phyloP scores from a whole-genome alignment of 192 early-diverging fungal genomes.

The Thamnidium elegans region DNA sequence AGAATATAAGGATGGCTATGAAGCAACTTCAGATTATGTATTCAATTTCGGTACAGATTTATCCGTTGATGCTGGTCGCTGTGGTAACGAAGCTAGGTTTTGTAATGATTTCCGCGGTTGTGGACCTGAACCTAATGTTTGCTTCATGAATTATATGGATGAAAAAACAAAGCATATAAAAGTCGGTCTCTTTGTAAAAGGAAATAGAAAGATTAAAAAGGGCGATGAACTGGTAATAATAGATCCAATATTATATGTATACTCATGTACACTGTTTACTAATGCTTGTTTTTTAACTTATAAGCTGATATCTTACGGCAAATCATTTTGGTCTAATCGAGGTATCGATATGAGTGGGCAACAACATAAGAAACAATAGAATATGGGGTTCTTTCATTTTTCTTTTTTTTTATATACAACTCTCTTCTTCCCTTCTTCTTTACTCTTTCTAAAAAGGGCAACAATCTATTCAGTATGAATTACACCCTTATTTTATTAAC shows the following conservation, averaged over 20 bases:
- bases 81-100: conserved; percentile 42
- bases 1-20: conserved; percentile 32
- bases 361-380: conserved; percentile 18
- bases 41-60: conserved; percentile 31
- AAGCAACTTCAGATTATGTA: conserved; percentile 40
- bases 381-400: neutral
- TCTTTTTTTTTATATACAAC: neutral
- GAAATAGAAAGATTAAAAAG: conserved; percentile 37
- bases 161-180: conserved; percentile 30
- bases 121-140: conserved; percentile 35
- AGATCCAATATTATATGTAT: neutral
- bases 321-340: conserved; percentile 34
- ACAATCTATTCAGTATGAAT: too few species aligned
- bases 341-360: conserved; percentile 31
- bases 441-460: too few species aligned
- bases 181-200: conserved; percentile 38
- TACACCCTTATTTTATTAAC: too few species aligned
- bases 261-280: neutral
- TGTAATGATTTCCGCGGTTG: conserved; percentile 42
- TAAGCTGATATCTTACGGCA: conserved; percentile 37
- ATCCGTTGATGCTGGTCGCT: conserved; percentile 37
- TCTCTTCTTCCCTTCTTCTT: too few species aligned
- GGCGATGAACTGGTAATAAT: conserved; percentile 38
- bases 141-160: conserved; percentile 39
- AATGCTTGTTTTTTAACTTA: neutral